Conservation (phyloP, 2,329 filamentous ascomycete genomes). For the Dothideomycetidae sp. region DNA sequence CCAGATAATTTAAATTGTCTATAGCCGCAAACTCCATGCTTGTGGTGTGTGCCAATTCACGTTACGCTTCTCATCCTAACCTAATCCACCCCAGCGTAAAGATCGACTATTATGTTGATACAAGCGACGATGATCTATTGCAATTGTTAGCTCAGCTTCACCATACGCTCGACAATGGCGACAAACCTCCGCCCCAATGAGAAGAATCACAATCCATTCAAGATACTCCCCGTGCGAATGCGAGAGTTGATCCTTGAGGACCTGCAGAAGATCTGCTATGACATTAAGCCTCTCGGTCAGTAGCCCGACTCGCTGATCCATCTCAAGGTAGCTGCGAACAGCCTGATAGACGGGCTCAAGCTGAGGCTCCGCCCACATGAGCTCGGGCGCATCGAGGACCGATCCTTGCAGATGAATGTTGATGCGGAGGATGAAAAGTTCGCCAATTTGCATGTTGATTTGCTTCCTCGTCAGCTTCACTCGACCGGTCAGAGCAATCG, state of each 20-base stretch:
- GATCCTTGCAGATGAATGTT: conserved; percentile 97
- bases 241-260: conserved; percentile 88
- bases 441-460: conserved; percentile 99
- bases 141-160: too few species aligned
- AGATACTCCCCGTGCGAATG: conserved; percentile 57
- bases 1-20: too few species aligned
- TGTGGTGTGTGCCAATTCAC: too few species aligned
- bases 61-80: too few species aligned
- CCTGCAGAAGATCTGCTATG: conserved; percentile 81
- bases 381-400: conserved; percentile 87
- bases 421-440: conserved; percentile 93
- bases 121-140: conserved; percentile 37
- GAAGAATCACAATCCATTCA: conserved; percentile 62
- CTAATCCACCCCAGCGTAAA: conserved; percentile 51
- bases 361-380: conserved; percentile 97
- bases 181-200: conserved; percentile 93
- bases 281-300: conserved; percentile 84
- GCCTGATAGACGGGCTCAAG: conserved; percentile 93
- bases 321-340: conserved; percentile 88
- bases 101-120: conserved; percentile 88
- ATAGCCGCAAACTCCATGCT: too few species aligned
- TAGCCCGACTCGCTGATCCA: conserved; percentile 86
- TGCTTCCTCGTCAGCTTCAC: conserved; percentile 75
- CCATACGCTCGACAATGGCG: too few species aligned
- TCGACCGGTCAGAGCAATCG: conserved; percentile 84